Conservation (phyloP, 208 protist species). For the Crithidia sp. region DNA sequence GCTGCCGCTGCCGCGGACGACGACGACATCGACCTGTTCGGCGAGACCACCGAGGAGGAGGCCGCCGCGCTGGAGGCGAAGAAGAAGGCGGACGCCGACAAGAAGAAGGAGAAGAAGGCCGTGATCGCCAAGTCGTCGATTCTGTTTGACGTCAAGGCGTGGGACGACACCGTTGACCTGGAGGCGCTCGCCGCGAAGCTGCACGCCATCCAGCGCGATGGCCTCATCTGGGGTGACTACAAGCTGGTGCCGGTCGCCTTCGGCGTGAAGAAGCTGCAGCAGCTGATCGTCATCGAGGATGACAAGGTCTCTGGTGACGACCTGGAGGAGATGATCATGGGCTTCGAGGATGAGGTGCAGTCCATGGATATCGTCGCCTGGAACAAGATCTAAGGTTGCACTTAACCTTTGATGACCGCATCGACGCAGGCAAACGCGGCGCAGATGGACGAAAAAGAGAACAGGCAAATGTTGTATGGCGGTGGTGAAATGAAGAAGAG, state of each 20-base stretch:
- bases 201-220: slow-evolving; percentile 84
- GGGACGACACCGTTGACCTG: slow-evolving; percentile 93
- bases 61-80: slow-evolving; percentile 86
- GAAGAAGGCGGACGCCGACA: slow-evolving; percentile 83
- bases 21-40: slow-evolving; percentile 92
- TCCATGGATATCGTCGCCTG: slow-evolving; percentile 95
- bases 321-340: slow-evolving; percentile 93
- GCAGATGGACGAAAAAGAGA: background rate
- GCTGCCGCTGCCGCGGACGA: slow-evolving; percentile 62
- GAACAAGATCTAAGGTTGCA: slow-evolving; percentile 94
- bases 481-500: too few species aligned
- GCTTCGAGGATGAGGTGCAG: slow-evolving; percentile 95
- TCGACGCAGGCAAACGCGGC: background rate
- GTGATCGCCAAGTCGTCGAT: slow-evolving; percentile 92
- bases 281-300: slow-evolving; percentile 95
- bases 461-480: background rate
- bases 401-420: too few species aligned
- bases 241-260: slow-evolving; percentile 94
- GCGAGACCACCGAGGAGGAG: slow-evolving; percentile 88
- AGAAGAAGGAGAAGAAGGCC: slow-evolving; percentile 84
- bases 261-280: slow-evolving; percentile 97
- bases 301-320: slow-evolving; percentile 95
- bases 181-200: slow-evolving; percentile 87
- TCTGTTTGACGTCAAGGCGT: slow-evolving; percentile 94
- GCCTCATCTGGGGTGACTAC: slow-evolving; percentile 92